Base-by-base conservation (phyloP, 2,329 filamentous ascomycete species). In the Neoarthrinium moseri region DNA sequence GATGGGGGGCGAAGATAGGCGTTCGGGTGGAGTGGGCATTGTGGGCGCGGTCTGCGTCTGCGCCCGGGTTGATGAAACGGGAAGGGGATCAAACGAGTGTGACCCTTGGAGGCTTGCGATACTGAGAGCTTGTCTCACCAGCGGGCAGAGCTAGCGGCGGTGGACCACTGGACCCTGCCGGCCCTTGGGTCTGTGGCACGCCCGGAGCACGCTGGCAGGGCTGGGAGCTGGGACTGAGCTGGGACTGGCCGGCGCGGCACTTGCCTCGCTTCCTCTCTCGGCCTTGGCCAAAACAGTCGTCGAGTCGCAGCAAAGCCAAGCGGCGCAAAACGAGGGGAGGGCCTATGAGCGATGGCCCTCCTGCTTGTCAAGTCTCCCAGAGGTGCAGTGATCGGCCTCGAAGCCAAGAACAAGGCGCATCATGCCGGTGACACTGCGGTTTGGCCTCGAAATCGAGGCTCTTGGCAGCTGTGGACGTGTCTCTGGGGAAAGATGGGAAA, bases 21-120 rank as follows among this genome's bases (percentile, higher is more conserved):
- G 32, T 44, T 15, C n/a, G n/a, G n/a, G n/a, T n/a, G n/a, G n/a
- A n/a, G n/a, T n/a, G n/a, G n/a, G n/a, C n/a, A n/a, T n/a, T n/a
- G n/a, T n/a, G n/a, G n/a, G n/a, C n/a, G n/a, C n/a, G n/a, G n/a
- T n/a, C n/a, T n/a, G n/a, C n/a, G n/a, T n/a, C 34, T 23, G 46
- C 30, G 32, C 34, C 45, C 32, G 29, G 46, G 44, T 46, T 49
- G 45, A 42, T 56, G 55, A 57, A 57, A 57, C 52, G 42, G 27
- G 41, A 42, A 43, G 27, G n/a, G 38, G 22, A 46, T 50, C 32
- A 50, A 46, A 52, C 50, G 35, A 50, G 29, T 43, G 45, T 26
- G 35, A 49, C 12, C n/a, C 40, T 50, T 47, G 49, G 46, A 43
- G 43, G 51, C n/a, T n/a, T n/a, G n/a, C 51, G 44, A 47, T 42